These are phyloP conservation scores for Phytophthora parvispora DNA, from an alignment of 352 stramenopile genomes.

Conservation along the genomic window DNA sequence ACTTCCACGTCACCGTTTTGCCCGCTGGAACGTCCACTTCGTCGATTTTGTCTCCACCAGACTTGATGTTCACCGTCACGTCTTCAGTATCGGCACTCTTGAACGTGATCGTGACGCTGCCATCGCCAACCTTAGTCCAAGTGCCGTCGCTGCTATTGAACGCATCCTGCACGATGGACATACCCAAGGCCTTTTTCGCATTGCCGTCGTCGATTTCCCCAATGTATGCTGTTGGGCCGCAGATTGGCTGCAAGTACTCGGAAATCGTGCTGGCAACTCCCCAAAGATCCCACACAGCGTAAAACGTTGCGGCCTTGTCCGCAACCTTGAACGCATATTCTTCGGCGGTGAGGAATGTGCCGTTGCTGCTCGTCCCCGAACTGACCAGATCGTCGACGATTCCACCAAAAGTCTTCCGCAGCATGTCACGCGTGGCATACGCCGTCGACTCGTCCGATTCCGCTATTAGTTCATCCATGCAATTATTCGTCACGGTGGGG, in stretches of 20 bases:
- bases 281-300: slow-evolving; percentile 48
- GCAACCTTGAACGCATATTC: slow-evolving; percentile 46
- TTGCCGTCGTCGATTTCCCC: slow-evolving; percentile 47
- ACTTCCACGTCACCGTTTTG: slow-evolving; percentile 30
- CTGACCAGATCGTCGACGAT: slow-evolving; percentile 51
- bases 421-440: slow-evolving; percentile 39
- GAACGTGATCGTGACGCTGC: slow-evolving; percentile 31
- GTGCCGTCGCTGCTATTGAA: slow-evolving; percentile 38
- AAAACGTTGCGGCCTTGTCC: slow-evolving; percentile 41
- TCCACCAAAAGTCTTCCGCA: slow-evolving; percentile 48
- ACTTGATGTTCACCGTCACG: slow-evolving; percentile 43
- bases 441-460: slow-evolving; percentile 24
- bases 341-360: slow-evolving; percentile 24
- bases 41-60: slow-evolving; percentile 31
- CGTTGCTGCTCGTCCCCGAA: slow-evolving; percentile 34
- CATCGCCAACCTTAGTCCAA: slow-evolving; percentile 31
- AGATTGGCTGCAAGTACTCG: slow-evolving; percentile 58
- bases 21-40: slow-evolving; percentile 33
- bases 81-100: slow-evolving; percentile 33
- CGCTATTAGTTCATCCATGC: slow-evolving; percentile 35
- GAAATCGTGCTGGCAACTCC: slow-evolving; percentile 37
- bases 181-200: slow-evolving; percentile 35
- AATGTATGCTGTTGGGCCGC: slow-evolving; percentile 44
- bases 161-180: slow-evolving; percentile 43
- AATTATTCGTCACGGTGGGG: slow-evolving; percentile 42